These are phyloP conservation scores for Arxiozyma telluris DNA, from an alignment of 1,139 yeast genomes.

Conservation along the genomic window DNA sequence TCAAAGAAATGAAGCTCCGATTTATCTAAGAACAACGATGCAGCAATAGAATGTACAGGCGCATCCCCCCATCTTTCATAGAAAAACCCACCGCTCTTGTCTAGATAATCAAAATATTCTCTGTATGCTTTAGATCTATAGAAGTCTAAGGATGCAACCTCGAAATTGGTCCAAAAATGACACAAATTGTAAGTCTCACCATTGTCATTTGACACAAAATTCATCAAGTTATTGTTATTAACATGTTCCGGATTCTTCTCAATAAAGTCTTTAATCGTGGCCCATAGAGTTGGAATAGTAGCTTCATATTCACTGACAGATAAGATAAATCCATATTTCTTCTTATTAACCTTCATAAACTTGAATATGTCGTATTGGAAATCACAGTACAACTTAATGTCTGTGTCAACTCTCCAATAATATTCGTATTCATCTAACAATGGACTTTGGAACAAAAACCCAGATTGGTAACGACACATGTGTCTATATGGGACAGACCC, in stretches of 20 bases:
- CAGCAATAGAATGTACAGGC: conserved; percentile 83
- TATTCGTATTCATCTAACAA: conserved; percentile 64
- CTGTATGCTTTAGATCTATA: conserved; percentile 67
- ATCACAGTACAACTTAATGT: conserved; percentile 67
- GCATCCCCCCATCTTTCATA: conserved; percentile 95
- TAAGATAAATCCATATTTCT: conserved; percentile 71
- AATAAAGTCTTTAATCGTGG: conserved; percentile 59
- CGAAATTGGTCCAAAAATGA: conserved; percentile 87
- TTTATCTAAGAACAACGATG: conserved; percentile 60
- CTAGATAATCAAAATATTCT: conserved; percentile 61
- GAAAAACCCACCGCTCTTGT: conserved; percentile 76
- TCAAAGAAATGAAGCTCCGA: conserved; percentile 68
- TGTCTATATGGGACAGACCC: conserved; percentile 60
- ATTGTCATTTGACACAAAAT: conserved; percentile 61
- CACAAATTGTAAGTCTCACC: conserved; percentile 66
- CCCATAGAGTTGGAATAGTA: conserved; percentile 79
- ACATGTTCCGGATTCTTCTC: conserved; percentile 56
- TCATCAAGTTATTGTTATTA: conserved; percentile 58
- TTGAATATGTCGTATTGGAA: conserved; percentile 74
- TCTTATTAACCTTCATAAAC: conserved; percentile 66
- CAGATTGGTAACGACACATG: conserved; percentile 90
- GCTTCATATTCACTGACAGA: conserved; percentile 75
- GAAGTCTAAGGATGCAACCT: conserved; percentile 62
- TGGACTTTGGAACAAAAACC: conserved; percentile 77
- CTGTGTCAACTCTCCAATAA: conserved; percentile 96